These are phyloP conservation scores for Erodium moschatum DNA, from an alignment of 441 rosid genomes.

Conservation along the genomic window DNA sequence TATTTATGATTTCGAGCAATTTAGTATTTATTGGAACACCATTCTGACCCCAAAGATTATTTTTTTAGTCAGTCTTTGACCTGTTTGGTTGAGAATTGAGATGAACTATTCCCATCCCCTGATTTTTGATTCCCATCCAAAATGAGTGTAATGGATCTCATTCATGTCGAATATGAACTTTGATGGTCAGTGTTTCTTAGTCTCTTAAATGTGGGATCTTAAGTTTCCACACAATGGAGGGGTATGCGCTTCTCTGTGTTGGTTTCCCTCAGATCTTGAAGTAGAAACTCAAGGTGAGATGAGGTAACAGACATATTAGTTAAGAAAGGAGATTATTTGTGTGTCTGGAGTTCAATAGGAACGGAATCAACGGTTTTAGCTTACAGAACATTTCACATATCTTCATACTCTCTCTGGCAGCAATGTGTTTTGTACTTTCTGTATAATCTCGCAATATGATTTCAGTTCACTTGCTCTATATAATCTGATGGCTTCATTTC, in stretches of 20 bases:
- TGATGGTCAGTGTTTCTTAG: no score
- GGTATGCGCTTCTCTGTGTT: constrained; percentile 88
- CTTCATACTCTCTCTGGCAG: background rate
- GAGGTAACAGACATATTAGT: constrained; percentile 44
- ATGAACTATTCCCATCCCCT: no score
- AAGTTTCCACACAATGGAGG: constrained; percentile 36
- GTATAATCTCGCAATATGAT: background rate
- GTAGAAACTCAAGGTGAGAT: constrained; percentile 88
- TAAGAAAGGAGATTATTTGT: background rate
- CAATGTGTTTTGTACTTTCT: background rate
- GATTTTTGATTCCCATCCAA: no score
- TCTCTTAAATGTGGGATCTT: no score
- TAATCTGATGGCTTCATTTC: background rate
- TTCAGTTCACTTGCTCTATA: background rate
- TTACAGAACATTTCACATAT: constrained; percentile 1
- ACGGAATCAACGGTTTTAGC: background rate
- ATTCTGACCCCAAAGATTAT: no score
- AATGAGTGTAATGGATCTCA: no score
- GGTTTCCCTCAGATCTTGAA: constrained; percentile 77
- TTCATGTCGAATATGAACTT: no score
- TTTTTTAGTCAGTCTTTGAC: no score
- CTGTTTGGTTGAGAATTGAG: no score
- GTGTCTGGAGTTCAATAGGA: constrained; percentile 15
- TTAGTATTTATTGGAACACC: no score
- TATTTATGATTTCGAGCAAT: no score